These are phyloP conservation scores for Chimonanthus salicifolius DNA, from an alignment of 164 flowering plant genomes.

Conservation along the genomic window DNA sequence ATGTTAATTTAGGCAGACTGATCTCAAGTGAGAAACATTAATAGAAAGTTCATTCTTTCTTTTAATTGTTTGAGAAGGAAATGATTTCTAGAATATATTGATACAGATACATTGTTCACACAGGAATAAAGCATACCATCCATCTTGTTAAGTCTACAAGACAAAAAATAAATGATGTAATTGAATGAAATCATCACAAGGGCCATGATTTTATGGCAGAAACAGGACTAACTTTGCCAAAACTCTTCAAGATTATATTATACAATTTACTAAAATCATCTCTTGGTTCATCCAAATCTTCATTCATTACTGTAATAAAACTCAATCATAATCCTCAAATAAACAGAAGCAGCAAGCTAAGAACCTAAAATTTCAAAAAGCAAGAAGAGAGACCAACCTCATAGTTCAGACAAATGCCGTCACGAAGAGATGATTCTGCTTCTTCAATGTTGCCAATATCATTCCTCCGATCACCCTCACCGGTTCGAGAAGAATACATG, in stretches of 20 bases:
- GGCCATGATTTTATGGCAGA: neutral
- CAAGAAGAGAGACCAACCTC: conserved; percentile 50
- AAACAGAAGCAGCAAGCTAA: neutral
- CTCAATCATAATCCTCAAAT: neutral
- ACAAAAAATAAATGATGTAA: neutral
- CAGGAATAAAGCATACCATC: neutral
- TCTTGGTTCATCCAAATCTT: neutral
- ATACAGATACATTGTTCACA: neutral
- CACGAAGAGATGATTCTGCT: conserved; percentile 90
- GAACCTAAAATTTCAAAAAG: neutral
- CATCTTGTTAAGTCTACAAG: neutral
- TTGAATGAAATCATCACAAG: neutral
- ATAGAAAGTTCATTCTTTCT: no score
- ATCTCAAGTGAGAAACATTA: no score
- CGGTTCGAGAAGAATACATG: conserved; percentile 62
- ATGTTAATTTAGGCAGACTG: no score
- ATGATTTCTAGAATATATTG: neutral
- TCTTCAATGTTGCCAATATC: conserved; percentile 83
- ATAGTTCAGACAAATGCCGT: conserved; percentile 67
- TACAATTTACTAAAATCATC: no score
- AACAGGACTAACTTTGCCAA: no score
- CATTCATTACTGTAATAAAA: neutral
- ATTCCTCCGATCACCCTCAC: conserved; percentile 45
- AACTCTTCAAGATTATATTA: neutral
- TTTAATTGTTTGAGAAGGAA: neutral